Conservation (phyloP, 2,329 filamentous ascomycete species). For the Alternaria angustiovoidea region DNA sequence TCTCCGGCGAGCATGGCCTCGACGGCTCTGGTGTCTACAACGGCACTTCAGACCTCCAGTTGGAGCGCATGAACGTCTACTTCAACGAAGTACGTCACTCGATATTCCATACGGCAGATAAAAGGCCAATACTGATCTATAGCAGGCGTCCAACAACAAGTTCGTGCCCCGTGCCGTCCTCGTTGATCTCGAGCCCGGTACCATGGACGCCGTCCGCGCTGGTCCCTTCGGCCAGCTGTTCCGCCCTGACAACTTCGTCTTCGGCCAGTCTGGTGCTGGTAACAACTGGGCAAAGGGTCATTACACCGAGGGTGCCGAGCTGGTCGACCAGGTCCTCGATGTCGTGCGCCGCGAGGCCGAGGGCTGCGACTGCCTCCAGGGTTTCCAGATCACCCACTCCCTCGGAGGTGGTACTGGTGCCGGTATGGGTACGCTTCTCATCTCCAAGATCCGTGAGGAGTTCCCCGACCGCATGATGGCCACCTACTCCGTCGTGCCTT, state of each 20-base stretch:
- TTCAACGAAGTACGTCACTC: conserved; percentile 80
- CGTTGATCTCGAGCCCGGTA: conserved; percentile 98
- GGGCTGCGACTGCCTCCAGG: conserved; percentile 98
- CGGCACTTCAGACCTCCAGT: conserved; percentile 96
- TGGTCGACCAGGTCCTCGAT: conserved; percentile 97
- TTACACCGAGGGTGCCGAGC: conserved; percentile 99
- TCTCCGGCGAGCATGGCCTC: conserved; percentile 82
- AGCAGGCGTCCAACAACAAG: conserved; percentile 93
- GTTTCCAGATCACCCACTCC: conserved; percentile 99
- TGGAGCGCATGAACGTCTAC: conserved; percentile 99
- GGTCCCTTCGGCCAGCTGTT: conserved; percentile 99
- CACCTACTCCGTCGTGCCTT: conserved; percentile 98
- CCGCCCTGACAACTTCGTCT: conserved; percentile 99
- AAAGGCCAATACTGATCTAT: conserved; percentile 32
- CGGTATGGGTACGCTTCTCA: conserved; percentile 99
- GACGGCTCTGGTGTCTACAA: conserved; percentile 98
- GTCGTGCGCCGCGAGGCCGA: conserved; percentile 99
- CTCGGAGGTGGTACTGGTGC: conserved; percentile 99
- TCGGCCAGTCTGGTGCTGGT: conserved; percentile 98
- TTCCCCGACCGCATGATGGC: conserved; percentile 99
- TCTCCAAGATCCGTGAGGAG: conserved; percentile 99
- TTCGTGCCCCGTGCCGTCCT: conserved; percentile 99
- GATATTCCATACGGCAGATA: conserved; percentile 3
- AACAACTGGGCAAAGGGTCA: conserved; percentile 99
- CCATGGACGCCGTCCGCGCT: conserved; percentile 98